Percentiles rank a stretch among this genome's conserved stretches.
These are phyloP conservation scores for Teunomyces tritomae DNA, from an alignment of 805 yeast species.

Conservation along the genomic window DNA sequence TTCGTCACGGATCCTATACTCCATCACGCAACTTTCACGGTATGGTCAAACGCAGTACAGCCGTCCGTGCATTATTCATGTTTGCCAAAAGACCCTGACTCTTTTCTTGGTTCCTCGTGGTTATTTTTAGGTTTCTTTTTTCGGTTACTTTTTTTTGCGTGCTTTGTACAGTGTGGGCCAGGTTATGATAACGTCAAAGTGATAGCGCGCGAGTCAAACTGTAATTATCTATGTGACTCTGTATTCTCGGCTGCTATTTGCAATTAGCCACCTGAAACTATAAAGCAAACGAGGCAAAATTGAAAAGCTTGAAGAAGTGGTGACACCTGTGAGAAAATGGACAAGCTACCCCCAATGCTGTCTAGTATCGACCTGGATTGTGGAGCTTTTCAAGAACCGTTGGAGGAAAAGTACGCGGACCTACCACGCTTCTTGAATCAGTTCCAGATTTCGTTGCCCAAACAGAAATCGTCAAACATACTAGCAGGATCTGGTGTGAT, in stretches of 20 bases:
- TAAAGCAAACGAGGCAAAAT: not conserved
- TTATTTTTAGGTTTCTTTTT: not conserved
- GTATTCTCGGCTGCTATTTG: not conserved
- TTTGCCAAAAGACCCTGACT: not conserved
- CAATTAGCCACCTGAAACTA: not conserved
- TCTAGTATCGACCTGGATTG: not conserved
- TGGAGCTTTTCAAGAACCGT: constrained; percentile 4
- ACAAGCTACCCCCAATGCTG: not conserved
- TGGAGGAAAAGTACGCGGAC: constrained; percentile 14
- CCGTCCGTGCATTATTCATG: not conserved
- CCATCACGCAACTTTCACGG: not conserved
- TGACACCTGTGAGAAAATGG: not conserved
- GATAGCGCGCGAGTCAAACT: constrained; percentile 3
- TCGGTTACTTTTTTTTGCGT: not conserved
- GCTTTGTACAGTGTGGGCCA: not conserved
- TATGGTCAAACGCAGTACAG: no score
- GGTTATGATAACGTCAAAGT: not conserved
- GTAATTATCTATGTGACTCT: constrained; percentile 1
- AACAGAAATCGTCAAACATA: not conserved
- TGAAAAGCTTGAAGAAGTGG: not conserved
- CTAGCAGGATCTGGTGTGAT: constrained; percentile 2
- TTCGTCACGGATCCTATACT: not conserved
- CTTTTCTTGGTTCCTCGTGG: not conserved
- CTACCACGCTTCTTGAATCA: constrained; percentile 19
- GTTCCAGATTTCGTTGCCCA: constrained; percentile 16